Evolutionary conservation across 495 filamentous ascomycete genomes (phyloP).

Genomic region (Rhypophila decipiens): DNA sequence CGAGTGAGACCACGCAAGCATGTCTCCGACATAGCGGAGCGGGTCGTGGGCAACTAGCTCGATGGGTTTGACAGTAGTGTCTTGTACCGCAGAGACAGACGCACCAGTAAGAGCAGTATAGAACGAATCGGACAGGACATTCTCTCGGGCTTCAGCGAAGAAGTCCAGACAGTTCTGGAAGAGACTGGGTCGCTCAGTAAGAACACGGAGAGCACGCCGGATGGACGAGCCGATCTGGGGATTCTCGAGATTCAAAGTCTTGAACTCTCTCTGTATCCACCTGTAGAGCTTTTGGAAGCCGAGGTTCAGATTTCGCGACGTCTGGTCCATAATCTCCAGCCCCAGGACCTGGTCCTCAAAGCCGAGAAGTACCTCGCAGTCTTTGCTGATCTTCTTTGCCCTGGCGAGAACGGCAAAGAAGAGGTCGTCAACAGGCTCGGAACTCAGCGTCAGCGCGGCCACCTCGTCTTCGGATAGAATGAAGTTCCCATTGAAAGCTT

Average conservation of each 20-base stretch:
- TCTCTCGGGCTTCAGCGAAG: constrained; percentile 86
- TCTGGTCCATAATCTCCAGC: constrained; percentile 85
- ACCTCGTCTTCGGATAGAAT: constrained; percentile 74
- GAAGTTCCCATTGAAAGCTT: constrained; percentile 79
- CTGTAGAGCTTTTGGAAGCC: constrained; percentile 92
- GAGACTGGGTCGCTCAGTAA: constrained; percentile 82
- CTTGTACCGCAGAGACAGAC: constrained; percentile 34
- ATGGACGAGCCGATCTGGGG: constrained; percentile 87
- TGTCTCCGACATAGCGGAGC: constrained; percentile 89
- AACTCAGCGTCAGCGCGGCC: constrained; percentile 61
- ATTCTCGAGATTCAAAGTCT: constrained; percentile 86
- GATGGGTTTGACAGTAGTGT: constrained; percentile 72
- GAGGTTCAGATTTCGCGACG: constrained; percentile 74
- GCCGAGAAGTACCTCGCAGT: constrained; percentile 82
- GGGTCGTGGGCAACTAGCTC: constrained; percentile 91
- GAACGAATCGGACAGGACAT: constrained; percentile 83
- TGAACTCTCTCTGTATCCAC: constrained; percentile 93
- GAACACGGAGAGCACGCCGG: constrained; percentile 72
- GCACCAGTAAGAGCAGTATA: constrained; percentile 82
- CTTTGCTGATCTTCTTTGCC: constrained; percentile 79
- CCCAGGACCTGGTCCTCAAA: constrained; percentile 84
- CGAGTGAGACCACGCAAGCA: constrained; percentile 96
- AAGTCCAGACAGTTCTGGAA: constrained; percentile 93
- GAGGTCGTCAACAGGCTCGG: constrained; percentile 73
- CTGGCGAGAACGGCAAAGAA: constrained; percentile 79